Conservation (phyloP, 768 basidiomycete genomes). For the Termitomyces sp. region DNA sequence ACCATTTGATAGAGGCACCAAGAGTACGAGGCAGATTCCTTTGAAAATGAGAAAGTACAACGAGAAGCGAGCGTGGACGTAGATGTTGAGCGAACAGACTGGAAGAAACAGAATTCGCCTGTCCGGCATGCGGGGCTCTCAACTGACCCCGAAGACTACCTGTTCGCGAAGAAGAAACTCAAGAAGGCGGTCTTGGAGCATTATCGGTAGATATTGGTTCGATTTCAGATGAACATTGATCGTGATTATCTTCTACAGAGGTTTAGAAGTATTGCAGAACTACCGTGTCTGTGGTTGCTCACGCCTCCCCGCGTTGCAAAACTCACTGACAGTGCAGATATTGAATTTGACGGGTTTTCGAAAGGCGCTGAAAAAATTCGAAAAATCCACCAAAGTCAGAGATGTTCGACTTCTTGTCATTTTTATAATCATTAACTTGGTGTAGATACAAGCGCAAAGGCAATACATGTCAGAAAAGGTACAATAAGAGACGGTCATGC, state of each 20-base stretch:
- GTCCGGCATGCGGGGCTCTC: constrained; percentile 15
- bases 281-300: constrained; percentile 57
- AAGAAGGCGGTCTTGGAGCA: constrained; percentile 81
- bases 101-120: constrained; percentile 3
- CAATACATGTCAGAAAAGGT: constrained; percentile 82
- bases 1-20: not conserved
- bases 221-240: not conserved
- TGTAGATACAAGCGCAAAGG: constrained; percentile 60
- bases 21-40: not conserved
- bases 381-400: constrained; percentile 65
- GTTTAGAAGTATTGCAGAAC: constrained; percentile 79
- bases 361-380: constrained; percentile 83
- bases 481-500: not conserved
- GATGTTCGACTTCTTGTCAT: not conserved
- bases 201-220: constrained; percentile 50
- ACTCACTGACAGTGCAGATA: constrained; percentile 34
- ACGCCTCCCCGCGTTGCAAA: not conserved
- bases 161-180: constrained; percentile 77
- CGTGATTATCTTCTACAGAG: constrained; percentile 33
- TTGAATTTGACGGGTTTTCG: constrained; percentile 89
- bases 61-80: not conserved
- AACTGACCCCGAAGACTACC: constrained; percentile 73
- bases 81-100: constrained; percentile 2
- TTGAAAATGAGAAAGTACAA: not conserved
- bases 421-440: not conserved